Conservation (phyloP, 1,139 yeast species). For the Sugiyamaella pinicola region DNA sequence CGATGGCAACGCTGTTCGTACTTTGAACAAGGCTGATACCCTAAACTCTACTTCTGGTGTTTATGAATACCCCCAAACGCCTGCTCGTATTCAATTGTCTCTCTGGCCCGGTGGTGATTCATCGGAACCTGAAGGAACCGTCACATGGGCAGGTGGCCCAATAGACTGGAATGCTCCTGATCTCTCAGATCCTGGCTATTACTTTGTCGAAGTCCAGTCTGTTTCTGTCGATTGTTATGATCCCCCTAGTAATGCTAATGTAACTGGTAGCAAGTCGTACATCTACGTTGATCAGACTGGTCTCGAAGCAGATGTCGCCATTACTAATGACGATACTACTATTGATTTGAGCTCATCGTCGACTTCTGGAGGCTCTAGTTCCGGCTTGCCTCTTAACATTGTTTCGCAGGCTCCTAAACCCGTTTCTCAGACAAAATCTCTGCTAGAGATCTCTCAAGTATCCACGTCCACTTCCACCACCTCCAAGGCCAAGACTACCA, state of each 20-base stretch:
- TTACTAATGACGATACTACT: conserved; percentile 23
- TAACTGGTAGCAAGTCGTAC: conserved; percentile 52
- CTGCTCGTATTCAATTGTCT: conserved; percentile 81
- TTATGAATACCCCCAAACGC: conserved; percentile 84
- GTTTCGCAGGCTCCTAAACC: conserved; percentile 14
- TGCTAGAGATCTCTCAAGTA: conserved; percentile 14
- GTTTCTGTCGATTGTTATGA: conserved; percentile 69
- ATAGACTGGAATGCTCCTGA: conserved; percentile 85
- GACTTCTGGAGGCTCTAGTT: conserved; percentile 8
- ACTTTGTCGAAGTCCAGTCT: conserved; percentile 64
- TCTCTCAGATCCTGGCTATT: conserved; percentile 73
- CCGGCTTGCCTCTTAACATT: conserved; percentile 18
- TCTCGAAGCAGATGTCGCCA: conserved; percentile 42
- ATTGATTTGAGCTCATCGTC: conserved; percentile 7
- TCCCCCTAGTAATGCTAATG: conserved; percentile 56
- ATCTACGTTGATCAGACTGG: conserved; percentile 54
- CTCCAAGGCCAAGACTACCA: conserved; percentile 4
- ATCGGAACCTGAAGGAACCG: conserved; percentile 69
- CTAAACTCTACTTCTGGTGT: conserved; percentile 61
- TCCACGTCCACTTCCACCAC: conserved; percentile 15
- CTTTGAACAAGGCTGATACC: conserved; percentile 65
- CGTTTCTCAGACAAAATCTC: conserved; percentile 1
- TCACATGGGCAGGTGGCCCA: conserved; percentile 92
- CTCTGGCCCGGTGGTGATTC: conserved; percentile 92
- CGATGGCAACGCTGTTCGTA: conserved; percentile 72